phyloP scores from a whole-genome alignment of 2,329 filamentous ascomycete species.

The Coniochaeta ligniaria region DNA sequence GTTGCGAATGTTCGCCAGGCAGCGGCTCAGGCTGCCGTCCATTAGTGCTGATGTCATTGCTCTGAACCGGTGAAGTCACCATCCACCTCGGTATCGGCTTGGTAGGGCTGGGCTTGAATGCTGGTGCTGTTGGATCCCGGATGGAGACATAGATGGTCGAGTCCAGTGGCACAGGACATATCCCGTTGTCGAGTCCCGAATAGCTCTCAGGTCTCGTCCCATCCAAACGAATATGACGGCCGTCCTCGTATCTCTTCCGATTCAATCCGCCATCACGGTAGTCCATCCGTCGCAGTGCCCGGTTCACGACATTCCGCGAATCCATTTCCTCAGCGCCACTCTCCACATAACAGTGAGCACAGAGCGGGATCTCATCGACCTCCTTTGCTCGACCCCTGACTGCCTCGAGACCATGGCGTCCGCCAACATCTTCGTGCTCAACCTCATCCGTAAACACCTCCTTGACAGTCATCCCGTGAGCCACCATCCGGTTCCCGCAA shows the following conservation, averaged over 20 bases:
- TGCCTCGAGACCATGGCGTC: neutral
- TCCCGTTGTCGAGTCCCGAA: neutral
- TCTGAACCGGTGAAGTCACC: constrained; percentile 7
- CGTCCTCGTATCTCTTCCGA: constrained; percentile 32
- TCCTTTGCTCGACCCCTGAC: constrained; percentile 25
- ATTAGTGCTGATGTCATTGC: neutral
- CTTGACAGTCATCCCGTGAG: constrained; percentile 23
- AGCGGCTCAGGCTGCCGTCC: constrained; percentile 12
- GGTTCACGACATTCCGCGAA: constrained; percentile 26
- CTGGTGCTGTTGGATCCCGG: constrained; percentile 35
- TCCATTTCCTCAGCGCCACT: constrained; percentile 26
- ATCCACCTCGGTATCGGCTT: constrained; percentile 46
- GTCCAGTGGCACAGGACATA: constrained; percentile 17
- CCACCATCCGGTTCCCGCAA: constrained; percentile 34
- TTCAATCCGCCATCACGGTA: constrained; percentile 38
- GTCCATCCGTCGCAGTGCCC: constrained; percentile 35
- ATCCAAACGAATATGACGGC: constrained; percentile 3
- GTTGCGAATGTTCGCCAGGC: neutral
- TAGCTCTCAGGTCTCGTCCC: constrained; percentile 6
- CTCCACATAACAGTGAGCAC: constrained; percentile 35
- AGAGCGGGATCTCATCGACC: constrained; percentile 40
- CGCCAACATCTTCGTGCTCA: constrained; percentile 3
- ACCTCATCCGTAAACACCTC: constrained; percentile 22
- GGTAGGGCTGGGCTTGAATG: constrained; percentile 39
- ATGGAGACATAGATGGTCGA: constrained; percentile 41